phyloP scores from a whole-genome alignment of 345 rosid species.

The Zanthoxylum bungeanum region DNA sequence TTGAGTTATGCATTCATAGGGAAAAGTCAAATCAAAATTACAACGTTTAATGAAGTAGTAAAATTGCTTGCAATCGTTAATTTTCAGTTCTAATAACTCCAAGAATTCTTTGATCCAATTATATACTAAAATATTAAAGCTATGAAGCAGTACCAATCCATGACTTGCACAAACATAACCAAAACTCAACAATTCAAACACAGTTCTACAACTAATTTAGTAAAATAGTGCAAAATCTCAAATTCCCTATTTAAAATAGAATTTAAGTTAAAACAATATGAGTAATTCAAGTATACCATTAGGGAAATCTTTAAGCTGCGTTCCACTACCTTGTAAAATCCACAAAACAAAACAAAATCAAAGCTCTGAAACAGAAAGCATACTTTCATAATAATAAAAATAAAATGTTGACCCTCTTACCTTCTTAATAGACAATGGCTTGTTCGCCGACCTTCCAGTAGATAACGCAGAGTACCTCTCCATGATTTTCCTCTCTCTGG shows the following conservation, averaged over 20 bases:
- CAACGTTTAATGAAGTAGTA: neutral
- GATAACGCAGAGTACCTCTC: constrained; percentile 78
- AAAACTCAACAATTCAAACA: neutral
- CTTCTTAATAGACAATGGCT: constrained; percentile 67
- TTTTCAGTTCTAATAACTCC: no score
- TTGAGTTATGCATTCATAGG: no score
- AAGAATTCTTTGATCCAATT: no score
- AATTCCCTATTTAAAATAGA: no score
- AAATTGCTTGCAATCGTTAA: neutral
- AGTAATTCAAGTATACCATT: no score
- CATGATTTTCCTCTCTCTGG: constrained; percentile 87
- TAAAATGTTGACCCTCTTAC: constrained; percentile 18
- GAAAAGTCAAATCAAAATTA: no score
- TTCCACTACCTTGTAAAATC: no score
- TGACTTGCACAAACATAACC: no score
- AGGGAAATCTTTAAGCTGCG: no score
- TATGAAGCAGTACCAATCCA: no score
- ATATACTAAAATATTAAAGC: no score
- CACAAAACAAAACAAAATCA: constrained; percentile 19
- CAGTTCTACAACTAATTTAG: neutral
- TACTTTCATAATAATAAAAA: neutral
- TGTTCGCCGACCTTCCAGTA: constrained; percentile 49
- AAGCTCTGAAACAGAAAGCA: neutral
- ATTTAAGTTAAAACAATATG: no score
- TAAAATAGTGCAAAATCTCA: neutral